Conservation (phyloP, 2,329 filamentous ascomycete species). For the Penicillium sp. region DNA sequence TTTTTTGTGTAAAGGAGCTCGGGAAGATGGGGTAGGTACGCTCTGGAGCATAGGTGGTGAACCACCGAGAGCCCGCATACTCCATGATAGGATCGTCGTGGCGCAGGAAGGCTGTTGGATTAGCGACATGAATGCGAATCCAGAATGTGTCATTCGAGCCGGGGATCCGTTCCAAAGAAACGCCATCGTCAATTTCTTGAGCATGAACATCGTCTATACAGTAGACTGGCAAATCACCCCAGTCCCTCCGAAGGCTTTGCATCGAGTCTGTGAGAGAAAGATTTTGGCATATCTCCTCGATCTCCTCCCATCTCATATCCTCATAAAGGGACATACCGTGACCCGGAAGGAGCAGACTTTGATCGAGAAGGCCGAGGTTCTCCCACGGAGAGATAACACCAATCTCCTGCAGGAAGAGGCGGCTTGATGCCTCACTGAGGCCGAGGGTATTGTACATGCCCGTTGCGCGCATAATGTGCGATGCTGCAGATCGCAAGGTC, state of each 20-base stretch:
- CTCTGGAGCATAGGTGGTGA: slow-evolving; percentile 56
- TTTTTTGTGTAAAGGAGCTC: slow-evolving; percentile 43
- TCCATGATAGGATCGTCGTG: slow-evolving; percentile 52
- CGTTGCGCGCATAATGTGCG: slow-evolving; percentile 55
- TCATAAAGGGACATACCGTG: slow-evolving; percentile 33
- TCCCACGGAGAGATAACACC: slow-evolving; percentile 60
- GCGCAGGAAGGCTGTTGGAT: slow-evolving; percentile 61
- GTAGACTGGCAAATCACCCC: slow-evolving; percentile 56
- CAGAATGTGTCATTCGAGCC: slow-evolving; percentile 50
- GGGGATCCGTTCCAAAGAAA: slow-evolving; percentile 55
- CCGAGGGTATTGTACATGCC: slow-evolving; percentile 53
- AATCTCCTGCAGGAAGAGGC: slow-evolving; percentile 59
- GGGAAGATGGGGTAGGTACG: slow-evolving; percentile 58
- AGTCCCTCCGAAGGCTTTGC: slow-evolving; percentile 56
- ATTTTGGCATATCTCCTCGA: slow-evolving; percentile 28
- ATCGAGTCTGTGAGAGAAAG: slow-evolving; percentile 52
- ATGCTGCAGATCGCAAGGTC: slow-evolving; percentile 50
- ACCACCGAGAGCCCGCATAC: slow-evolving; percentile 54
- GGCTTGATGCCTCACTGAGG: slow-evolving; percentile 40
- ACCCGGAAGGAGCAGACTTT: slow-evolving; percentile 52
- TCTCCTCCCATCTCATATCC: slow-evolving; percentile 32
- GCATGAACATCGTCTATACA: slow-evolving; percentile 57
- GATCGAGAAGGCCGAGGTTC: slow-evolving; percentile 52
- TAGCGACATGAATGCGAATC: slow-evolving; percentile 63
- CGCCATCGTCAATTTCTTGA: slow-evolving; percentile 61